These are phyloP conservation scores for Leccinum cinnamomeum DNA, from an alignment of 1,284 basidiomycete species.

Conservation along the genomic window DNA sequence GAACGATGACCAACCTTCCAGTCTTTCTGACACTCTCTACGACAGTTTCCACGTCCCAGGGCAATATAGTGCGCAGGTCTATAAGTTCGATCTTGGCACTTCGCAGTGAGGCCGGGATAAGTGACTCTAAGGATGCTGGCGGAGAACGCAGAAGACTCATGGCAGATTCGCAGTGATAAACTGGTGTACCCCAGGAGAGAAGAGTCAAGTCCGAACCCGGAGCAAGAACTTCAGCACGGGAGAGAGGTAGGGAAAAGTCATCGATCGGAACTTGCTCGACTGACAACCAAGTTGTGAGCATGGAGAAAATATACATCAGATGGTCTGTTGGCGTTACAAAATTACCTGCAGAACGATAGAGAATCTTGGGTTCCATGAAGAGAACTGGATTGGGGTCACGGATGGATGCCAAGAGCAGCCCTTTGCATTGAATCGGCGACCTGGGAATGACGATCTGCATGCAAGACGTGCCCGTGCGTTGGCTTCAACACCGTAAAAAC, in stretches of 20 bases:
- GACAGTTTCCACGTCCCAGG: constrained; percentile 84
- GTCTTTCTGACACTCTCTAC: constrained; percentile 82
- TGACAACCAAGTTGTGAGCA: constrained; percentile 30
- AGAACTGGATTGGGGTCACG: constrained; percentile 92
- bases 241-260: constrained; percentile 82
- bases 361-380: constrained; percentile 93
- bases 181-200: constrained; percentile 88
- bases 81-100: constrained; percentile 83
- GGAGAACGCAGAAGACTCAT: constrained; percentile 69
- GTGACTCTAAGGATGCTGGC: constrained; percentile 59
- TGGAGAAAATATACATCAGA: not conserved
- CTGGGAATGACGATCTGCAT: constrained; percentile 84
- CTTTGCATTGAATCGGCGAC: constrained; percentile 94
- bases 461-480: not conserved
- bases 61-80: constrained; percentile 86
- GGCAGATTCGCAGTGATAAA: constrained; percentile 88
- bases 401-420: constrained; percentile 81
- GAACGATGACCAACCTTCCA: constrained; percentile 84
- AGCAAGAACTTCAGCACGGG: constrained; percentile 73
- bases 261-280: constrained; percentile 92
- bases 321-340: not conserved
- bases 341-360: constrained; percentile 78
- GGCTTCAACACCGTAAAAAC: not conserved
- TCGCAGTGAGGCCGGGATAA: constrained; percentile 71
- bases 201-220: constrained; percentile 83